These are phyloP conservation scores for Bruguiera gymnorhiza DNA, from an alignment of 345 rosid species.

Conservation along the genomic window DNA sequence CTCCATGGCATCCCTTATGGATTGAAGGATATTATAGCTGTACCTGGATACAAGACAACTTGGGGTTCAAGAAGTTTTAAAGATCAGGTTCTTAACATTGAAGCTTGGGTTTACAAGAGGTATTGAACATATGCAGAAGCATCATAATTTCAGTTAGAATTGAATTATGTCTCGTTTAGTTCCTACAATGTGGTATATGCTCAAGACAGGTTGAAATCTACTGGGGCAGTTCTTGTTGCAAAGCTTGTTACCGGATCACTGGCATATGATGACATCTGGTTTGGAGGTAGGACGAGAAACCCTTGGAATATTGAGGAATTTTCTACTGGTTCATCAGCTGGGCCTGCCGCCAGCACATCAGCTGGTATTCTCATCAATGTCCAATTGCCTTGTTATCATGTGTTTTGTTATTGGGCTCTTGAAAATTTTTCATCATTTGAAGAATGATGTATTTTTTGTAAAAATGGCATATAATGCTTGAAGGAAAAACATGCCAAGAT, in stretches of 20 bases:
- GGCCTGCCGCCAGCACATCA: conserved; percentile 86
- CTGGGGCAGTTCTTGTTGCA: conserved; percentile 87
- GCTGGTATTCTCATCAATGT: conserved; percentile 50
- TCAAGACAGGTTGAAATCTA: conserved; percentile 49
- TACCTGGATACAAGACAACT: conserved; percentile 75
- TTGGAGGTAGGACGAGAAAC: conserved; percentile 79
- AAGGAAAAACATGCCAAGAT: neutral
- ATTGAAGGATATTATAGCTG: conserved; percentile 73
- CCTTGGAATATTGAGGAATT: conserved; percentile 96
- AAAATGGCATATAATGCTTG: neutral
- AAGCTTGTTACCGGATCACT: conserved; percentile 80
- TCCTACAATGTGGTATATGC: neutral
- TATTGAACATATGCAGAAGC: conserved; percentile 10
- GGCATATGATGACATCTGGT: conserved; percentile 92
- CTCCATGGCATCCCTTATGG: conserved; percentile 94
- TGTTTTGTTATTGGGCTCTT: neutral
- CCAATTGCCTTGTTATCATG: neutral
- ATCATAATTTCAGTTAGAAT: neutral
- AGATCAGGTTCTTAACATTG: conserved; percentile 62
- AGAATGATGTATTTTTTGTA: neutral
- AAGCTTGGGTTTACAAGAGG: conserved; percentile 94
- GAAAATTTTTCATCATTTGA: neutral
- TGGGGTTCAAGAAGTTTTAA: conserved; percentile 84
- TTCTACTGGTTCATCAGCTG: conserved; percentile 86
- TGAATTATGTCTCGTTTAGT: neutral